These are phyloP conservation scores for Aspergillaceae sp. DNA, from an alignment of 2,329 filamentous ascomycete species.

Conservation along the genomic window DNA sequence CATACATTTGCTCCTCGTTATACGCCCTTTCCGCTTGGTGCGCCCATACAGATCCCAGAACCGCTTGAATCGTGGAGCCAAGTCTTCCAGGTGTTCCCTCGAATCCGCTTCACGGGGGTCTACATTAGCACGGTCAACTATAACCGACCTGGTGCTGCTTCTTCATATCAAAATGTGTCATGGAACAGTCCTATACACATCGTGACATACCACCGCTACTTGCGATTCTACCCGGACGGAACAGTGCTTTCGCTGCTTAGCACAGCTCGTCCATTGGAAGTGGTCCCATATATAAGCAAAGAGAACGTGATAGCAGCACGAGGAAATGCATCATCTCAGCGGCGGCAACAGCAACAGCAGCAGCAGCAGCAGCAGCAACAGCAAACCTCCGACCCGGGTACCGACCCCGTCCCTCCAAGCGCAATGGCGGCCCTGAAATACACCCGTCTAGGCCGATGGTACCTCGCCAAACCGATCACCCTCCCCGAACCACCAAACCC, in stretches of 20 bases:
- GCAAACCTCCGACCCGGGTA: slow-evolving; percentile 35
- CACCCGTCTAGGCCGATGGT: slow-evolving; percentile 59
- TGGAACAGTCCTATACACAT: slow-evolving; percentile 85
- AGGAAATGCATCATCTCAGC: slow-evolving; percentile 13
- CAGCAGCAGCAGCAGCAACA: slow-evolving; percentile 32
- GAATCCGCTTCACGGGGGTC: slow-evolving; percentile 86
- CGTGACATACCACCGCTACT: slow-evolving; percentile 95
- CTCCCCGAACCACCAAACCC: slow-evolving; percentile 12
- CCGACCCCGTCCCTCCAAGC: slow-evolving; percentile 24
- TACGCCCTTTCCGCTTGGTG: slow-evolving; percentile 26
- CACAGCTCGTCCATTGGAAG: slow-evolving; percentile 71
- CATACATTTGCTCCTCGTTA: slow-evolving; percentile 25
- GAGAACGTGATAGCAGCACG: slow-evolving; percentile 50
- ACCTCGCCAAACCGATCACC: slow-evolving; percentile 46
- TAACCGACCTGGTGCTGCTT: slow-evolving; percentile 68
- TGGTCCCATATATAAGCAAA: slow-evolving; percentile 73
- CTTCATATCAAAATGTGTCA: slow-evolving; percentile 56
- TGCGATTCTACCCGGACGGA: slow-evolving; percentile 89
- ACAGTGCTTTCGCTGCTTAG: slow-evolving; percentile 71
- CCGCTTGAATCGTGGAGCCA: slow-evolving; percentile 47
- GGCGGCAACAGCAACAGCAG: slow-evolving; percentile 26
- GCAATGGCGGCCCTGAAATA: slow-evolving; percentile 56
- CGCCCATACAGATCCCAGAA: slow-evolving; percentile 24
- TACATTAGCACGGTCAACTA: slow-evolving; percentile 98
- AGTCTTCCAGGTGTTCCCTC: slow-evolving; percentile 74